Percentiles rank a stretch among this genome's conserved stretches.
These are phyloP conservation scores for Acaromyces ingoldii DNA, from an alignment of 1,284 basidiomycete genomes.

Conservation along the genomic window DNA sequence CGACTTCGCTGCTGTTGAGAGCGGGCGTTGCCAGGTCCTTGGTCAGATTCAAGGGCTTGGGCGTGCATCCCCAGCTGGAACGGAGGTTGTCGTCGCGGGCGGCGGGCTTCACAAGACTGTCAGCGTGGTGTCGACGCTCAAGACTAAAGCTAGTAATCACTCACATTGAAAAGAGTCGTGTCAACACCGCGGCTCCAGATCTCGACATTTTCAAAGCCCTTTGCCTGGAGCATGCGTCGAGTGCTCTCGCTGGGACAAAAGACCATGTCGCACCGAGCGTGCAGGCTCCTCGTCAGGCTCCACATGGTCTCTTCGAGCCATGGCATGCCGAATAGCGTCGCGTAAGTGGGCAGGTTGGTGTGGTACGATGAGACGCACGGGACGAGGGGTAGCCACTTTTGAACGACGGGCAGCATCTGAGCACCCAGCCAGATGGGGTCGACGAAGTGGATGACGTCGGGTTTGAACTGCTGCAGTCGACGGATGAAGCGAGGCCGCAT, in stretches of 20 bases:
- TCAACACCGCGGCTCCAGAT: slow-evolving; percentile 56
- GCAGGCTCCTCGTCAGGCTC: slow-evolving; percentile 42
- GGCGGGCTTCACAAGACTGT: slow-evolving; percentile 51
- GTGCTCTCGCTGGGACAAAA: slow-evolving; percentile 59
- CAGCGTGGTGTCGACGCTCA: not conserved
- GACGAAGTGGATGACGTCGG: slow-evolving; percentile 56
- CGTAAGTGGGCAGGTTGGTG: slow-evolving; percentile 60
- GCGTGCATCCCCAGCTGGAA: slow-evolving; percentile 54
- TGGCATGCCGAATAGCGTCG: slow-evolving; percentile 57
- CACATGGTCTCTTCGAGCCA: slow-evolving; percentile 57
- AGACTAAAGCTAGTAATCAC: not conserved
- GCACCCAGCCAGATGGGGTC: slow-evolving; percentile 60
- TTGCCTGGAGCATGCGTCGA: slow-evolving; percentile 54
- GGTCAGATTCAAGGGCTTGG: slow-evolving; percentile 34
- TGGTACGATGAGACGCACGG: slow-evolving; percentile 59
- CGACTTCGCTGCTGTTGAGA: slow-evolving; percentile 15
- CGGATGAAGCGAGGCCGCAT: slow-evolving; percentile 58
- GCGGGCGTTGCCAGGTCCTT: too few species aligned
- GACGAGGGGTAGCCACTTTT: slow-evolving; percentile 52
- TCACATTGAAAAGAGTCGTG: slow-evolving; percentile 19
- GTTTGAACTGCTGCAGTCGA: slow-evolving; percentile 54
- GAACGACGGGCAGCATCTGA: slow-evolving; percentile 48
- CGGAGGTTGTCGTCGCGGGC: slow-evolving; percentile 54
- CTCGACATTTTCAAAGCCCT: slow-evolving; percentile 56
- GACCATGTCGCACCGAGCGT: slow-evolving; percentile 53